Evolutionary conservation across 2,329 filamentous ascomycete genomes (phyloP).

Genomic region (Penicillium sp.): DNA sequence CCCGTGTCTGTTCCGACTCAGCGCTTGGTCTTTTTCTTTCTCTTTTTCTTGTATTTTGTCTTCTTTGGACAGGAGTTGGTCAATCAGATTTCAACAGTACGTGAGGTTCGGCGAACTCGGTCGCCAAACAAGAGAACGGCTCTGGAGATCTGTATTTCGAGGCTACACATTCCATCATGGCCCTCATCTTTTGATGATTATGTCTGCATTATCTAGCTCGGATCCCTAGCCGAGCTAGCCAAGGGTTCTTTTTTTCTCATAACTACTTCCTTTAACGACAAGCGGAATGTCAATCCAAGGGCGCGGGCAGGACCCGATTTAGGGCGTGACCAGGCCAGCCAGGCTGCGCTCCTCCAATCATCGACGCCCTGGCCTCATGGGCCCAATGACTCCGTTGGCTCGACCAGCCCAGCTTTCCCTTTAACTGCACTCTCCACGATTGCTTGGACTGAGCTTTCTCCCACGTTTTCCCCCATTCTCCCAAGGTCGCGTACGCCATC

Average conservation of each 20-base stretch:
- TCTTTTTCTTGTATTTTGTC: too few relatives aligned
- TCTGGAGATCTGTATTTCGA: not conserved
- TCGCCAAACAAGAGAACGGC: not conserved
- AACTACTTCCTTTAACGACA: conserved; percentile 5
- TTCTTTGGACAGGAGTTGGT: not conserved
- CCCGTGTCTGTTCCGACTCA: not conserved
- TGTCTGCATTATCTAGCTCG: conserved; percentile 1
- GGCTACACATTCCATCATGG: not conserved
- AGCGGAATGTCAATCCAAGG: conserved; percentile 32
- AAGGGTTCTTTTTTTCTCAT: conserved; percentile 5
- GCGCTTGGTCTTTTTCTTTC: not conserved
- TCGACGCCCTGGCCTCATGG: not conserved
- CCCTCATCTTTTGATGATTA: not conserved
- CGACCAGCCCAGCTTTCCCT: conserved; percentile 4
- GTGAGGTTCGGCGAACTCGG: not conserved
- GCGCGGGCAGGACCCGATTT: conserved; percentile 22
- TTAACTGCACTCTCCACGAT: conserved; percentile 10
- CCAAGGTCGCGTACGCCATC: not conserved
- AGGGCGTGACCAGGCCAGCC: not conserved
- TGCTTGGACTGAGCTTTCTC: not conserved
- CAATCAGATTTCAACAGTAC: not conserved
- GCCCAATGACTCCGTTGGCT: not conserved
- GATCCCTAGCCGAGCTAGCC: conserved; percentile 1
- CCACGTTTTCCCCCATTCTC: not conserved
- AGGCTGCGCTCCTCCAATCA: conserved; percentile 16